Base-by-base conservation (phyloP, 768 basidiomycete species). In the Kwoniella botswanensis region DNA sequence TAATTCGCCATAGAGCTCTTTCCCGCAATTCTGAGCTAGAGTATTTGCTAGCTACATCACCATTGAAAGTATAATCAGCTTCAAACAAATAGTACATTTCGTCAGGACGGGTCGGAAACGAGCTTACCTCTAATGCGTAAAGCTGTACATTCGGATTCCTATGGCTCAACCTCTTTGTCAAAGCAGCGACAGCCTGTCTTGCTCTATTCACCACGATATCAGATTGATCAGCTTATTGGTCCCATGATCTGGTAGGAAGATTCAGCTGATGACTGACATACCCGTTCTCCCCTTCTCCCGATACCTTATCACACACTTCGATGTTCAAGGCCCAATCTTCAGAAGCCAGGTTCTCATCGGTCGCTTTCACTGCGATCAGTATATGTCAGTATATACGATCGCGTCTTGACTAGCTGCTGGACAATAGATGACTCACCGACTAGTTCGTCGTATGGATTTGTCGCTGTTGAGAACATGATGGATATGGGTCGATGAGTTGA, bases 251-350 rank as follows among this genome's bases (percentile, higher is more conserved):
- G 53, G n/a, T 62, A n/a, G 22, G 24, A 65, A 46, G 55, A 13
- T 35, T 54, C n/a, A 62, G 29, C 29, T 52, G 54, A 43, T 52
- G 17, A 12, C 10, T 26, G 17, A 84, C 88, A 72, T 67, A 94
- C 95, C 95, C 95, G 58, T 87, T 84, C 79, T 91, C 89, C 2
- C 93, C 91, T 73, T 99, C 96, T 13, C 94, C 94, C 41, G 87
- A 86, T 6, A 99, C 94, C 84, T 97, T 97, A 86, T 99, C 97
- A 76, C 94, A 97, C n/a, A 98, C 84, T 76, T 92, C 93, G 60
- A 98, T 82, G 72, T 95, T 93, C 69, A 94, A 86, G 81, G 94
- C 94, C 97, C 97, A 99, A 84, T 97, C 93, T 85, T 97, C 96
- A 66, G 88, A 87, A 0, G 95, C 95, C 69, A 95, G 86, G 83